Evolutionary conservation across 2,329 filamentous ascomycete genomes (phyloP), one percentile per base, ranked within the genome.

Genomic region (Colletotrichum truncatum): DNA sequence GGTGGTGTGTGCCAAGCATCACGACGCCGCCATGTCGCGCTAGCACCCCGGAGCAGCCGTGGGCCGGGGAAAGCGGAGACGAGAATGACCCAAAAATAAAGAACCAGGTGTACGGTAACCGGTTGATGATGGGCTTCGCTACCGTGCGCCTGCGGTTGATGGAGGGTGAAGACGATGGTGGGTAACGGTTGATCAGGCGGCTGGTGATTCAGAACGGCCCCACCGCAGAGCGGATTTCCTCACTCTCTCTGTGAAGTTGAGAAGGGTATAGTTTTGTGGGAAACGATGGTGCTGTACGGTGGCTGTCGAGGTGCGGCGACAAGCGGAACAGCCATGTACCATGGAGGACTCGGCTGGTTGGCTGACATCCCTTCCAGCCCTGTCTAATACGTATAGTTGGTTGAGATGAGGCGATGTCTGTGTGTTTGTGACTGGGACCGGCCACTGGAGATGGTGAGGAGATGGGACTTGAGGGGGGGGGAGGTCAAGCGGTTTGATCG

Each of bases 141-240:
- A 55, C 57, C 49, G 49, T 46, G 57, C 41, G 41, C 51, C 46
- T 62, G 56, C 18, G 48, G 62, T 60, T 65, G 56, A 60, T 23
- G 62, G 49, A 26, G 18, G 38, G 38, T 30, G 57, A 49, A 16
- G 56, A 32, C 54, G 45, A 60, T 41, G 48, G 39, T 30, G 43
- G 49, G 41, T 43, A 23, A 49, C 28, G 53, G 63, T 18, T 66
- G 63, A 66, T 66, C 63, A 66, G 36, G 63, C 63, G 63, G 57
- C 25, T 45, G 36, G 41, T 66, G 63, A 62, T 63, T 66, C 58
- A 66, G 63, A 56, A 56, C 36, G 34, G 57, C 57, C 49, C 62
- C 62, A 32, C 55, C 61, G 25, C 48, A 43, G 39, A 18, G 38
- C 41, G 48, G 26, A 32, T 34, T 43, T 32, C 14, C 34, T 43